Conservation (phyloP, 2,329 filamentous ascomycete species). For the Phoma herbarum region DNA sequence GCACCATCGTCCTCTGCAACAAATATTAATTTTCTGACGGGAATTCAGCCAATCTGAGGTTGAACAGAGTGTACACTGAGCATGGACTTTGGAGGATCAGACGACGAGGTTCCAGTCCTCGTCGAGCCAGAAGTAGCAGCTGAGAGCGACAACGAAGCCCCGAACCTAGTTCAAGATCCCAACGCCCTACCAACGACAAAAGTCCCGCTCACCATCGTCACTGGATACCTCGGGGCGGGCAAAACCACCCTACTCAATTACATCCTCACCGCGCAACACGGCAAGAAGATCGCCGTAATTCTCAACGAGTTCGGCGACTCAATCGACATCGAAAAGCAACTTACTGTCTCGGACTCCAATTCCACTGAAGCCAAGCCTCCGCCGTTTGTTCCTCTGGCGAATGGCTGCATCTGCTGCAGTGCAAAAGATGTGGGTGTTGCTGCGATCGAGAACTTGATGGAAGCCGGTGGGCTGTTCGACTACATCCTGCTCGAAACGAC, state of each 20-base stretch:
- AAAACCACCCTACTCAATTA: constrained; percentile 97
- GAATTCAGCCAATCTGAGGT: too few species aligned
- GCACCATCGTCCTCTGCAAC: too few species aligned
- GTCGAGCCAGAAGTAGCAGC: constrained; percentile 57
- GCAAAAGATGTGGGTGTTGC: constrained; percentile 96
- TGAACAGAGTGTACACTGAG: too few species aligned
- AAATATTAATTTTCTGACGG: too few species aligned
- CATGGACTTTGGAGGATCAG: constrained; percentile 31
- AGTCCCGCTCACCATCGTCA: constrained; percentile 86
- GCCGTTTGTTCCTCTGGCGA: constrained; percentile 88
- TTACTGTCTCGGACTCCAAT: constrained; percentile 74
- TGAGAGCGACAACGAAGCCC: constrained; percentile 32
- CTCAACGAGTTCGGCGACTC: constrained; percentile 75
- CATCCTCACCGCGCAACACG: constrained; percentile 92
- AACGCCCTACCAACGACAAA: constrained; percentile 65
- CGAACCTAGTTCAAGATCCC: constrained; percentile 42
- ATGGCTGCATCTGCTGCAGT: constrained; percentile 97
- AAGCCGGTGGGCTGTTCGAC: constrained; percentile 90
- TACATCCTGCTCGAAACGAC: constrained; percentile 98
- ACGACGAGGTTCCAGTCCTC: constrained; percentile 58
- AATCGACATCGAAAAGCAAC: constrained; percentile 92
- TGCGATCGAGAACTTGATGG: constrained; percentile 95
- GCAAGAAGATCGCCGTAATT: constrained; percentile 97
- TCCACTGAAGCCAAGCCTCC: constrained; percentile 40
- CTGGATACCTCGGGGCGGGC: constrained; percentile 91